Evolutionary conservation across 768 basidiomycete species (phyloP).

Genomic region (Mycena epipterygia): DNA sequence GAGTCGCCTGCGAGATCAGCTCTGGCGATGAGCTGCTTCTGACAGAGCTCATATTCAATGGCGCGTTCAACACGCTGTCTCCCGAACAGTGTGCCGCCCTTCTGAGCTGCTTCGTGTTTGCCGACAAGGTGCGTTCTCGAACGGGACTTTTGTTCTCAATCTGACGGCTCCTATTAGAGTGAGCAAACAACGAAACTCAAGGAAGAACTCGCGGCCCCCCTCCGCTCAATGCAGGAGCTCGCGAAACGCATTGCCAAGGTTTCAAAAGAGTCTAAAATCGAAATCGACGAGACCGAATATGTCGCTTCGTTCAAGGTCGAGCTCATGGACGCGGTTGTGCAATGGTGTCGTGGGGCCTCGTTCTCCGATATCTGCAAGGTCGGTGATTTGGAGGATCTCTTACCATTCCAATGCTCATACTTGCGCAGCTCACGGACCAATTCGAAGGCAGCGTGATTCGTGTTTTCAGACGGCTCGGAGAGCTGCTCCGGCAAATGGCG

Average conservation of each 20-base stretch:
- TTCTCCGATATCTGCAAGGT: constrained; percentile 98
- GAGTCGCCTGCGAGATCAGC: constrained; percentile 98
- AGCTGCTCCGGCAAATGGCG: constrained; percentile 96
- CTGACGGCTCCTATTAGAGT: constrained; percentile 63
- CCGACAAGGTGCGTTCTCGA: constrained; percentile 80
- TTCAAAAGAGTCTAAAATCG: constrained; percentile 92
- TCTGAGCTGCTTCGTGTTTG: constrained; percentile 98
- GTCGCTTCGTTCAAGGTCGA: constrained; percentile 98
- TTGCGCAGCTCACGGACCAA: constrained; percentile 88
- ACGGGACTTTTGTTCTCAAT: background rate
- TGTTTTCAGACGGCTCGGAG: constrained; percentile 94
- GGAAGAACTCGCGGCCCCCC: constrained; percentile 93
- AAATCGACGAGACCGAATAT: constrained; percentile 94
- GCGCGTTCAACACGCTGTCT: constrained; percentile 89
- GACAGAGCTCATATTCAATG: constrained; percentile 98
- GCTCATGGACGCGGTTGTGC: constrained; percentile 97
- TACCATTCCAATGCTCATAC: background rate
- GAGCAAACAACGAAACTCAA: constrained; percentile 89
- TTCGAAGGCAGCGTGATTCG: constrained; percentile 98
- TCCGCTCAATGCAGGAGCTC: constrained; percentile 96
- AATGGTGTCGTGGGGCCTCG: constrained; percentile 98
- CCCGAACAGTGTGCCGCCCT: constrained; percentile 95
- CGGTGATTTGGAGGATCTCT: constrained; percentile 32
- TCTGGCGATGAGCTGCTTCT: constrained; percentile 96
- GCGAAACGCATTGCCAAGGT: constrained; percentile 97